Evolutionary conservation across 768 basidiomycete genomes (phyloP), one percentile per base, ranked within the genome.

Genomic region (Tulasnella sp.): DNA sequence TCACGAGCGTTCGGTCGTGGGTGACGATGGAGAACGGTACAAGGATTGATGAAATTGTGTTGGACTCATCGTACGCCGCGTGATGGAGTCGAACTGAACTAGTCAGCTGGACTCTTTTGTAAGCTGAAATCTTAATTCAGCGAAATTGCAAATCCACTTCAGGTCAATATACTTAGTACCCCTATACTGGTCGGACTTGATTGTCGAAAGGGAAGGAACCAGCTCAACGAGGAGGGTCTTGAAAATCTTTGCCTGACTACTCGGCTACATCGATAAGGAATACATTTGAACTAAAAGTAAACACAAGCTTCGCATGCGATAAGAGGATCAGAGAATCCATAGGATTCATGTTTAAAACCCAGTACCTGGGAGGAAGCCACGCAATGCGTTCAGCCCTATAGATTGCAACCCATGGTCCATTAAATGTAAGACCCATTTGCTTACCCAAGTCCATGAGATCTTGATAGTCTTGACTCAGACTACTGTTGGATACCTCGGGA

Each of bases 21-120:
- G 87, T 91, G 59, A 78, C 87, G 75, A 80, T 89, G 74, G 86
- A 90, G 76, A 81, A 83, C 64, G 88, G 89, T 3, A 82, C 84
- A 22, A 85, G 82, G 1, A 83, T 84, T 35, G 89, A 87, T 5
- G 82, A 81, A 42, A 84, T 90, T 68, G 79, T 78, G 7, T 79
- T 90, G 62, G 75, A 77, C 69, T 47, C 29, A 4, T 26, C 52
- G 29, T 77, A 74, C 32, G 69, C 26, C 12, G 39, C 34, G 11
- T 65, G 36, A 65, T 59, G 40, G 40, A 40, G 16, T 7, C 16
- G 40, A 16, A 16, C 40, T 40, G 7, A 7, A 7, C 8, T 40
- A 16, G 40, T 40, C 16, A 16, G 40, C 40, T 40, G 16, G 7
- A 7, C 40, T 7, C 7, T 7, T 40, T 40, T 7, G 40, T 40